phyloP scores from a whole-genome alignment of 805 yeast genomes.

The Danielia reshetovae region DNA sequence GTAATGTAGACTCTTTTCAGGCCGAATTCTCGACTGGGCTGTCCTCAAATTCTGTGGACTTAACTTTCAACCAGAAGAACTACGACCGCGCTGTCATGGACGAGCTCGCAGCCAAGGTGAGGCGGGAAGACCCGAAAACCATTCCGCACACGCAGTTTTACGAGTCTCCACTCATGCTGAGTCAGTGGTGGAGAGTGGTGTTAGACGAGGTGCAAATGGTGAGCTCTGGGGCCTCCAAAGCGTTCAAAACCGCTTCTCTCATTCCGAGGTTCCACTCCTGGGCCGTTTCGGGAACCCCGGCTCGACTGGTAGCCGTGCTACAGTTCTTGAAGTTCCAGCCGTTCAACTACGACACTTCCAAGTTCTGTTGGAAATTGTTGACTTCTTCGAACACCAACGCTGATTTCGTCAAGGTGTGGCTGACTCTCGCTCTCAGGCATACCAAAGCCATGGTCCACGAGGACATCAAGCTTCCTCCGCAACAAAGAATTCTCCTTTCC shows the following conservation, averaged over 20 bases:
- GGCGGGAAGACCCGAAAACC: constrained; percentile 5
- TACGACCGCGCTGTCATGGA: constrained; percentile 13
- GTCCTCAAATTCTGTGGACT: constrained; percentile 1
- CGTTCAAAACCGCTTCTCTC: constrained; percentile 74
- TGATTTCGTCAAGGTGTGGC: constrained; percentile 47
- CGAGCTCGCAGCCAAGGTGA: constrained; percentile 9
- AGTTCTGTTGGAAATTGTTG: constrained; percentile 37
- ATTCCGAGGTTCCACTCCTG: constrained; percentile 87
- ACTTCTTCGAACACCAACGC: constrained; percentile 10
- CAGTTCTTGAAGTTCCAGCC: constrained; percentile 68
- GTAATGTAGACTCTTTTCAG: constrained; percentile 7
- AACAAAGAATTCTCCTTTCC: constrained; percentile 62
- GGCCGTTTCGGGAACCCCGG: constrained; percentile 97
- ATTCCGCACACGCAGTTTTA: constrained; percentile 28
- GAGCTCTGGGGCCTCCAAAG: constrained; percentile 63
- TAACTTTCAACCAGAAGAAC: constrained; percentile 9
- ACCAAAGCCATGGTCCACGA: constrained; percentile 77
- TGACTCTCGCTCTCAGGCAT: constrained; percentile 62
- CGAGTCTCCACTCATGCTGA: constrained; percentile 75
- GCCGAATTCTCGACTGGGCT: constrained; percentile 5
- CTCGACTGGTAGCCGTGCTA: constrained; percentile 66
- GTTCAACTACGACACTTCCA: constrained; percentile 44
- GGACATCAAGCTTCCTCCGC: constrained; percentile 78
- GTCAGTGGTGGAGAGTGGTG: constrained; percentile 86
- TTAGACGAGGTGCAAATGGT: constrained; percentile 96